Evolutionary conservation across 2,329 filamentous ascomycete species (phyloP).

Genomic region (Fonsecaea erecta): DNA sequence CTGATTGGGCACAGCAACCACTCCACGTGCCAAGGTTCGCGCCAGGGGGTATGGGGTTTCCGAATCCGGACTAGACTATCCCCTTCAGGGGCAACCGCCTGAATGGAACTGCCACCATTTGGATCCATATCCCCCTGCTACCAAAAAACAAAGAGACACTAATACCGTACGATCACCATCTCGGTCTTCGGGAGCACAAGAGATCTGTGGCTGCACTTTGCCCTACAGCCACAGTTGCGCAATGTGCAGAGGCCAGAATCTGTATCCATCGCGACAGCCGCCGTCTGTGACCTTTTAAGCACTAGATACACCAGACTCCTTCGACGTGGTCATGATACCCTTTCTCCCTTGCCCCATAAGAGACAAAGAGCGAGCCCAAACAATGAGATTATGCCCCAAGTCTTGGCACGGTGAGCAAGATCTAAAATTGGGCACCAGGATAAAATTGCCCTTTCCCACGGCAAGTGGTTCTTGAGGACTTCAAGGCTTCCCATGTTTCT

Average conservation of each 20-base stretch:
- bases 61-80: constrained; percentile 16
- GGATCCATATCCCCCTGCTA: not conserved
- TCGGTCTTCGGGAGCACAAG: not conserved
- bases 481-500: not conserved
- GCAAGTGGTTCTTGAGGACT: not conserved
- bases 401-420: not conserved
- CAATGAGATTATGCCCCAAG: not conserved
- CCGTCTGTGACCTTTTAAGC: not conserved
- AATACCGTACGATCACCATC: not conserved
- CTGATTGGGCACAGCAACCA: constrained; percentile 1
- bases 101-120: not conserved
- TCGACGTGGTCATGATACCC: not conserved
- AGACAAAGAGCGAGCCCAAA: not conserved
- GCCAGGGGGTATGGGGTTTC: constrained; percentile 17
- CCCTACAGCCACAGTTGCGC: constrained; percentile 7
- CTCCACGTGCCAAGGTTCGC: constrained; percentile 12
- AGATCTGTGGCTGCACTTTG: constrained; percentile 20
- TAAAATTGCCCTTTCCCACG: not conserved
- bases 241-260: not conserved
- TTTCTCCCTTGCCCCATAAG: not conserved
- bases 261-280: not conserved
- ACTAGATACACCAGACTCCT: not conserved
- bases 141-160: not conserved
- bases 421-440: not conserved
- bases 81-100: constrained; percentile 17